Evolutionary conservation across 2,329 filamentous ascomycete genomes (phyloP).

Genomic region (Chaetomium sp.): DNA sequence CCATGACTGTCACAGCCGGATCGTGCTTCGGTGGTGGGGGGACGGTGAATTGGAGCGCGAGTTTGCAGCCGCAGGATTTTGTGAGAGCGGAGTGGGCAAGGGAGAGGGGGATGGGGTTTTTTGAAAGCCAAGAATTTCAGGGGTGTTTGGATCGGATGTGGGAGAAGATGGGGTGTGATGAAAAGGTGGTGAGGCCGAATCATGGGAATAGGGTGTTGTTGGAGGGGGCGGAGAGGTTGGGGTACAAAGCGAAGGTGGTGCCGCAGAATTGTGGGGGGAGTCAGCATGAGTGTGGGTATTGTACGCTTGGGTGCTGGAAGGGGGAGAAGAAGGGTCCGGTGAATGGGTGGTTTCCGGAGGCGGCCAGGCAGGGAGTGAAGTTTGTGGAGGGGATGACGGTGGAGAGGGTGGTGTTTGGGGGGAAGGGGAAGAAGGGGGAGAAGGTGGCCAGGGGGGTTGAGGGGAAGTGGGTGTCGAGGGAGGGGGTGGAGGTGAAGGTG

Average conservation of each 20-base stretch:
- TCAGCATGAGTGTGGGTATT: slow-evolving; percentile 68
- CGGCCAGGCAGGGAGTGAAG: slow-evolving; percentile 65
- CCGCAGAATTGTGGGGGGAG: slow-evolving; percentile 73
- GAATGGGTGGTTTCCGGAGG: slow-evolving; percentile 72
- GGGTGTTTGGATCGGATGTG: slow-evolving; percentile 74
- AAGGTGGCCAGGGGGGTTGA: slow-evolving; percentile 62
- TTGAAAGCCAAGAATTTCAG: slow-evolving; percentile 68
- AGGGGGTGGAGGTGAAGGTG: slow-evolving; percentile 56
- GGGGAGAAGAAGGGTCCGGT: slow-evolving; percentile 73
- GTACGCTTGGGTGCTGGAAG: slow-evolving; percentile 54
- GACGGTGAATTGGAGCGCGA: slow-evolving; percentile 76
- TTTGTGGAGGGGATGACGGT: slow-evolving; percentile 81
- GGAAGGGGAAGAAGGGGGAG: slow-evolving; percentile 39
- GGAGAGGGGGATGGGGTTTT: slow-evolving; percentile 59
- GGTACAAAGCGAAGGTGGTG: slow-evolving; percentile 61
- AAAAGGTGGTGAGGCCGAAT: slow-evolving; percentile 63
- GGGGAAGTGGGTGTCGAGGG: slow-evolving; percentile 70
- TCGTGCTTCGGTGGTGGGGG: slow-evolving; percentile 79
- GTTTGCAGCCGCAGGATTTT: slow-evolving; percentile 60
- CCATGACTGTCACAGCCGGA: slow-evolving; percentile 58
- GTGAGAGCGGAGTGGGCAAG: slow-evolving; percentile 78
- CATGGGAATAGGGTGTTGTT: slow-evolving; percentile 64
- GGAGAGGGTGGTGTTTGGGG: slow-evolving; percentile 63
- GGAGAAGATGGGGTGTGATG: slow-evolving; percentile 67
- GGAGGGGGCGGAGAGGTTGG: slow-evolving; percentile 66